These are phyloP conservation scores for Nepenthes mirabilis DNA, from an alignment of 148 eudicot species.

Conservation along the genomic window DNA sequence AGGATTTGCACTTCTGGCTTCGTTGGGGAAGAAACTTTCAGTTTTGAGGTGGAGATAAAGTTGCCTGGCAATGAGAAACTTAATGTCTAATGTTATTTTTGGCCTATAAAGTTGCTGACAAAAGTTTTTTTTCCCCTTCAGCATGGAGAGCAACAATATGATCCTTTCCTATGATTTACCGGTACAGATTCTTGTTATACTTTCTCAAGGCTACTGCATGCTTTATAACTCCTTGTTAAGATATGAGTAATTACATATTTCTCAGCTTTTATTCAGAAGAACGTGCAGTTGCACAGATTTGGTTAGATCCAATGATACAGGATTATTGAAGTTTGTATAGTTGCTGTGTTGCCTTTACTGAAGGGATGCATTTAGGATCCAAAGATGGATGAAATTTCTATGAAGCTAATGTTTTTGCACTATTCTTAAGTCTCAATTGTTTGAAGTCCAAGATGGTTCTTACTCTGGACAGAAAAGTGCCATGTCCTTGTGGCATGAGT, in stretches of 20 bases:
- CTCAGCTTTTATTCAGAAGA: not conserved
- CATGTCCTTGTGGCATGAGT: too few species aligned
- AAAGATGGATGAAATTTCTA: not conserved
- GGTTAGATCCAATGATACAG: not conserved
- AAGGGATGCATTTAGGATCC: not conserved
- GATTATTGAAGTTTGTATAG: not conserved
- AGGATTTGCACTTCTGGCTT: conserved; percentile 57
- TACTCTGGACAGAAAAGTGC: too few species aligned
- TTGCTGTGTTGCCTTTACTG: not conserved
- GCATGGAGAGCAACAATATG: conserved; percentile 62
- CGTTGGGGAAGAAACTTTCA: conserved; percentile 63
- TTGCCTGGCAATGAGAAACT: not conserved
- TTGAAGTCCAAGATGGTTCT: too few species aligned
- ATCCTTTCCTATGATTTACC: conserved; percentile 61
- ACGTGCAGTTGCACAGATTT: not conserved
- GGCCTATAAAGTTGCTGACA: not conserved
- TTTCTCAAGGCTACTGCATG: not conserved
- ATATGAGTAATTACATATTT: not conserved
- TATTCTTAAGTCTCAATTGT: too few species aligned
- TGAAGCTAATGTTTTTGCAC: too few species aligned
- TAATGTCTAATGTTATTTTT: not conserved
- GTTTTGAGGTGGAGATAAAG: conserved; percentile 47
- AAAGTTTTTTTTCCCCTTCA: conserved; percentile 22
- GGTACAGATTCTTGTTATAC: conserved; percentile 33
- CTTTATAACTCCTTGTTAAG: not conserved